These are phyloP conservation scores for Cytospora paraplurivora DNA, from an alignment of 2,329 filamentous ascomycete genomes.

Conservation along the genomic window DNA sequence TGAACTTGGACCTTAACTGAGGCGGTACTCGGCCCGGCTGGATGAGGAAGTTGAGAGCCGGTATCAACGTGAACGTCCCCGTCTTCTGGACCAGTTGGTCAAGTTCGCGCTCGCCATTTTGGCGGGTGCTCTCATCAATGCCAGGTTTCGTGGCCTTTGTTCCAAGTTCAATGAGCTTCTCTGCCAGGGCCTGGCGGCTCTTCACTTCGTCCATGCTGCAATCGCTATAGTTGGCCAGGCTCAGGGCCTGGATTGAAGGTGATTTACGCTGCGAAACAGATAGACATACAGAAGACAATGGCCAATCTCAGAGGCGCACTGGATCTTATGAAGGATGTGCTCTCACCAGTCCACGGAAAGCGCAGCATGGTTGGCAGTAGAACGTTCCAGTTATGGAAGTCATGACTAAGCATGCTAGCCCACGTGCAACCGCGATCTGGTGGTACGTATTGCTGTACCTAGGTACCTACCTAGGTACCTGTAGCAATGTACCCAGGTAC, in stretches of 20 bases:
- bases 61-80: conserved; percentile 47
- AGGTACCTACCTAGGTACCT: too few species aligned
- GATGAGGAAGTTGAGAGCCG: conserved; percentile 63
- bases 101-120: conserved; percentile 45
- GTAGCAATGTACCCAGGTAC: too few species aligned
- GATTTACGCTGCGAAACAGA: too few species aligned
- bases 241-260: not conserved
- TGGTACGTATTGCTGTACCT: too few species aligned
- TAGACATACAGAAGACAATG: not conserved
- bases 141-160: conserved; percentile 53
- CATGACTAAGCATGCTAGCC: conserved; percentile 14
- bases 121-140: conserved; percentile 35
- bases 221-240: not conserved
- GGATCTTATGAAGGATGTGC: not conserved
- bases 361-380: not conserved
- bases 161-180: conserved; percentile 44
- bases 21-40: conserved; percentile 60
- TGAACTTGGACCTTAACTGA: conserved; percentile 62
- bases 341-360: not conserved
- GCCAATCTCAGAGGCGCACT: not conserved
- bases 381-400: not conserved
- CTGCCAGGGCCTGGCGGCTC: conserved; percentile 37
- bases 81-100: conserved; percentile 48
- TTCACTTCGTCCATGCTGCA: conserved; percentile 25
- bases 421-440: not conserved